Evolutionary conservation across 139 green algal species (phyloP).

Genomic region (Penium margaritaceum): DNA sequence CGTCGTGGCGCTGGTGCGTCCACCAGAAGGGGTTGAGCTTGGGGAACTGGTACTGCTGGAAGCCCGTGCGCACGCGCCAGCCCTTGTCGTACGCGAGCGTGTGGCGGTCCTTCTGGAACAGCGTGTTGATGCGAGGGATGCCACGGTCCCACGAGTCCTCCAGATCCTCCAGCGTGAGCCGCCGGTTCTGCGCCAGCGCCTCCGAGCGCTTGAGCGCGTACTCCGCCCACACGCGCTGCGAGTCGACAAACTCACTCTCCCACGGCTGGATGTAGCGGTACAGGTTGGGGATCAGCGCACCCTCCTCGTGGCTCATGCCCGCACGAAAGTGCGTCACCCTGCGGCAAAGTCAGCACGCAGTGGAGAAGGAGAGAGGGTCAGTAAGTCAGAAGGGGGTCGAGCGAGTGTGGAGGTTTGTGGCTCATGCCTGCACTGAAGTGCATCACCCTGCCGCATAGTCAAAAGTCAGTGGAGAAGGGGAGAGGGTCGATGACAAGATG

Average conservation of each 20-base stretch:
- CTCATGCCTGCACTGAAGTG: too few relatives aligned
- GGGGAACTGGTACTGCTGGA: conserved; percentile 83
- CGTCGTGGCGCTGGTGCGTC: conserved; percentile 97
- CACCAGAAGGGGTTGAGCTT: conserved; percentile 95
- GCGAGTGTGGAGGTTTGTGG: too few relatives aligned
- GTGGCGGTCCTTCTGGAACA: conserved; percentile 98
- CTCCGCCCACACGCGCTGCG: conserved; percentile 94
- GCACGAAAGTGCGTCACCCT: conserved; percentile 94
- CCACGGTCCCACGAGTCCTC: conserved; percentile 93
- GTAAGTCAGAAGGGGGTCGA: too few relatives aligned
- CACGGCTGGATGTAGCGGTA: conserved; percentile 81
- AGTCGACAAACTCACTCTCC: conserved; percentile 96
- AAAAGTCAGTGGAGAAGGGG: too few relatives aligned
- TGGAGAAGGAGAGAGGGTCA: too few relatives aligned
- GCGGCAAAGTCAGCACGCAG: too few relatives aligned
- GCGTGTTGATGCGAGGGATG: conserved; percentile 98
- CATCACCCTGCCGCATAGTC: too few relatives aligned
- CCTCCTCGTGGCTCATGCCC: conserved; percentile 97
- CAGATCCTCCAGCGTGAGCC: conserved; percentile 56
- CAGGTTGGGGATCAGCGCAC: conserved; percentile 98
- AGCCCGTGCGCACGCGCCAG: conserved; percentile 91
- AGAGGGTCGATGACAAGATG: too few relatives aligned
- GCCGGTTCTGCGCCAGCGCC: conserved; percentile 64
- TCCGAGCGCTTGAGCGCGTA: conserved; percentile 96
- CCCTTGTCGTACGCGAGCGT: conserved; percentile 98